phyloP scores from a whole-genome alignment of 2,329 filamentous ascomycete genomes.

The Stachybotrys chlorohalonatus region DNA sequence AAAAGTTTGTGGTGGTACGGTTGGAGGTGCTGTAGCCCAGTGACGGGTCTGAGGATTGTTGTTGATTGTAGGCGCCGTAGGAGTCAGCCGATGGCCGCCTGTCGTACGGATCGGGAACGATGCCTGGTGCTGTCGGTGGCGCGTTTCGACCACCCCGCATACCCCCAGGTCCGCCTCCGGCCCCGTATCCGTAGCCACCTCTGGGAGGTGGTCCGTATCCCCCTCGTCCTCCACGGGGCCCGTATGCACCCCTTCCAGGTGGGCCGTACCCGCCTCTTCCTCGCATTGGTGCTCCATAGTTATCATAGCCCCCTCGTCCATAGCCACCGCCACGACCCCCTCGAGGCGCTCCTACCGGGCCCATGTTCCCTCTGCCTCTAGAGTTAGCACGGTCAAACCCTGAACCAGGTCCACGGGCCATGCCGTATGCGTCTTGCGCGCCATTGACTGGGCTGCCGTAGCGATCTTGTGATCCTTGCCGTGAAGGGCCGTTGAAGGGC shows the following conservation, averaged over 20 bases:
- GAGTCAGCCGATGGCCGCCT: slow-evolving; percentile 25
- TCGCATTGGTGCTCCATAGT: slow-evolving; percentile 29
- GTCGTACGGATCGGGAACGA: slow-evolving; percentile 24
- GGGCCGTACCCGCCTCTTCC: slow-evolving; percentile 36
- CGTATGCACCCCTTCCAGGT: slow-evolving; percentile 32
- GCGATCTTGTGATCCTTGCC: slow-evolving; percentile 45
- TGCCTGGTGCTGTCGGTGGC: slow-evolving; percentile 34
- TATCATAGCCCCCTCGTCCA: slow-evolving; percentile 41
- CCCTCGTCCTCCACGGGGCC: slow-evolving; percentile 25
- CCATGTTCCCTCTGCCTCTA: slow-evolving; percentile 42
- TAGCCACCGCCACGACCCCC: slow-evolving; percentile 36
- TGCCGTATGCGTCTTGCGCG: slow-evolving; percentile 34
- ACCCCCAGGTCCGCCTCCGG: slow-evolving; percentile 9
- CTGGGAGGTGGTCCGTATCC: slow-evolving; percentile 22
- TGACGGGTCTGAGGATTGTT: slow-evolving; percentile 24
- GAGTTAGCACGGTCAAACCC: slow-evolving; percentile 39
- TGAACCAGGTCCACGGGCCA: slow-evolving; percentile 28
- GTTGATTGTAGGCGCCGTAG: slow-evolving; percentile 28
- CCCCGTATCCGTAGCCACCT: slow-evolving; percentile 7
- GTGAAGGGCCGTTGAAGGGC: slow-evolving; percentile 23
- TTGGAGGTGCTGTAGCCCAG: slow-evolving; percentile 19
- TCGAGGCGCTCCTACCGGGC: slow-evolving; percentile 31
- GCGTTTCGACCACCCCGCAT: slow-evolving; percentile 22
- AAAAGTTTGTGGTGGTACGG: slow-evolving; percentile 20
- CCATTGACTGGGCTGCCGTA: slow-evolving; percentile 51